Base-by-base conservation (phyloP, 371 early-diverging fungal species). In the Mortierella sp. region DNA sequence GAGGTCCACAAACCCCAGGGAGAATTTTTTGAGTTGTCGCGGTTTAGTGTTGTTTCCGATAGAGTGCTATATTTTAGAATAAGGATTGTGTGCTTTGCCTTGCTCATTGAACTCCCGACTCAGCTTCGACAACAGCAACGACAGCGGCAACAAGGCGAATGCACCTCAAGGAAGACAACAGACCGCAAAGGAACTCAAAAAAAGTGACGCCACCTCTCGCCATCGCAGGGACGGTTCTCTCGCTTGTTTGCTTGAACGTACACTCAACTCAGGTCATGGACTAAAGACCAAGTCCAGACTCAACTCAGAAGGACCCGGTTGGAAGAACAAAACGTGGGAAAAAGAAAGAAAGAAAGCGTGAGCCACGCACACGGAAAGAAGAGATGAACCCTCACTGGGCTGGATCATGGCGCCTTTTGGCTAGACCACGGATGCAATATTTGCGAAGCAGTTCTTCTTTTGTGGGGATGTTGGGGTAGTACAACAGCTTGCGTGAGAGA, bases 51-150 rank as follows among this genome's bases (percentile, higher is more conserved):
- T 26, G 14, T 11, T 40, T 34, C 34, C 77, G 64, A 81, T 82
- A 75, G 55, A 82, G 64, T 82, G 57, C 53, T 75, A 82, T 82
- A 74, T 77, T 74, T 78, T 82, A 75, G 37, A 71, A 64, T 82
- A 53, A 34, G 55, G 54, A 82, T 82, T 72, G 82, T 76, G 78
- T 82, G 77, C 78, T 82, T 64, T 28, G 37, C 37, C 31, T 54
- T 43, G 37, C 26, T 1, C 16, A 50, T 79, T 69, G 54, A 69
- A 73, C 51, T 31, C 53, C 72, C 46, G 72, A 72, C 37, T 9
- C n/a, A 50, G 50, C 43, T 40, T 40, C 43, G 43, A 6, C 50
- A 50, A 3, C 14, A 14, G 50, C 13, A 6, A 40, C 43, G 6
- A 50, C 50, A 50, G 48, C 50, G 50, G 26, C 61, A 34, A 28